phyloP scores from a whole-genome alignment of 306 rosid species.

The Elaeagnus macrophylla region DNA sequence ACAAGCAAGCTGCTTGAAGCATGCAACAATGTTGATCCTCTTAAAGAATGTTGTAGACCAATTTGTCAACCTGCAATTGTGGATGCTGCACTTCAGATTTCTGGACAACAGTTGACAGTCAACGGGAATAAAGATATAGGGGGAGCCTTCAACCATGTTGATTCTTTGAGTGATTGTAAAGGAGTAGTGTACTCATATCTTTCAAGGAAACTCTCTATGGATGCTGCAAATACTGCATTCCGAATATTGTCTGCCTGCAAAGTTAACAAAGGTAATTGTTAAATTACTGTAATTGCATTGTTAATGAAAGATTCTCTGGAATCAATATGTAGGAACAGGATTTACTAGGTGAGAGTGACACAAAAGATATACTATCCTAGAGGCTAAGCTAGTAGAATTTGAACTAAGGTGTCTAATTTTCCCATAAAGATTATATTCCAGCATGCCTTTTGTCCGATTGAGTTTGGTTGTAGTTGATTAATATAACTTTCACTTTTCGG shows the following conservation, averaged over 20 bases:
- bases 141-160: conserved; percentile 45
- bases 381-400: too few relatives aligned
- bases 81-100: conserved; percentile 84
- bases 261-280: conserved; percentile 76
- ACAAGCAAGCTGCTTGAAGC: conserved; percentile 78
- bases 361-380: too few relatives aligned
- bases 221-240: conserved; percentile 57
- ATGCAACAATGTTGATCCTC: conserved; percentile 82
- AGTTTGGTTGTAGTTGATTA: too few relatives aligned
- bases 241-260: conserved; percentile 92
- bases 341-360: too few relatives aligned
- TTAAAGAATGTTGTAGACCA: conserved; percentile 96
- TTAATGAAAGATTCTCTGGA: background rate
- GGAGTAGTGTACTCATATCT: conserved; percentile 88
- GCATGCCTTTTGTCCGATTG: too few relatives aligned
- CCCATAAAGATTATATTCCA: too few relatives aligned
- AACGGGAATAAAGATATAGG: conserved; percentile 45
- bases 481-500: too few relatives aligned
- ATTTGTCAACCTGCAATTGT: conserved; percentile 80
- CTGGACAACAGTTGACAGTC: conserved; percentile 48
- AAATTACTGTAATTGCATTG: background rate
- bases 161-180: conserved; percentile 77
- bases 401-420: too few relatives aligned
- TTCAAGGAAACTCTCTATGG: conserved; percentile 55
- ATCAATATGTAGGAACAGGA: too few relatives aligned